Evolutionary conservation across 495 filamentous ascomycete genomes (phyloP).

Genomic region (Xylaria venustula): DNA sequence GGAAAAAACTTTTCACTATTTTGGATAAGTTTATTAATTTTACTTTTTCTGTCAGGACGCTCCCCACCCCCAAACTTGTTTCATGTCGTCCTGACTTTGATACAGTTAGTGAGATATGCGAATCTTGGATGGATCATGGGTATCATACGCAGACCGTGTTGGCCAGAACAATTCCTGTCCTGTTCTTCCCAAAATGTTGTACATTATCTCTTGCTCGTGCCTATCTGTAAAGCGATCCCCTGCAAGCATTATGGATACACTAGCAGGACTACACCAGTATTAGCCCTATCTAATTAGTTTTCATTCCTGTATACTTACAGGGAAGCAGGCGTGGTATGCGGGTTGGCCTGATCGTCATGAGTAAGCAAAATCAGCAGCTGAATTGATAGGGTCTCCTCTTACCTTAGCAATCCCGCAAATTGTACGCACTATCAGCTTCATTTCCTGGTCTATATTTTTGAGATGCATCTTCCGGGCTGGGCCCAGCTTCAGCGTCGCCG

Average conservation of each 20-base stretch:
- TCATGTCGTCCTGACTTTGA: neutral
- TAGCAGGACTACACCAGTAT: neutral
- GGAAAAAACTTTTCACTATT: too few relatives aligned
- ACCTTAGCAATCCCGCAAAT: conserved; percentile 1
- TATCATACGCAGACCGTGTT: neutral
- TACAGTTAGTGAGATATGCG: neutral
- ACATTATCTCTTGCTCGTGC: conserved; percentile 6
- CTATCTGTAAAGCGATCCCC: conserved; percentile 11
- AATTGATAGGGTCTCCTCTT: neutral
- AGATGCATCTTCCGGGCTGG: conserved; percentile 5
- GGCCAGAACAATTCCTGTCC: neutral
- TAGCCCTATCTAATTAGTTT: neutral
- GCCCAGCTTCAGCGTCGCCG: conserved; percentile 34
- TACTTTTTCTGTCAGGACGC: too few relatives aligned
- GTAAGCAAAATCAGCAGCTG: neutral
- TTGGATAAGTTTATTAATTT: too few relatives aligned
- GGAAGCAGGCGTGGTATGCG: neutral
- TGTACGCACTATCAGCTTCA: neutral
- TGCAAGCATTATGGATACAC: neutral
- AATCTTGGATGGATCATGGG: neutral
- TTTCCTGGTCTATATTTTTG: neutral
- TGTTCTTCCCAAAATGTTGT: neutral
- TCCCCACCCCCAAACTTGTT: neutral
- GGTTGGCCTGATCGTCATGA: neutral
- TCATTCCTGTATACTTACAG: neutral